Percentiles rank a stretch among this genome's conserved stretches.
Conservation (phyloP, 495 filamentous ascomycete genomes). For the Penicillium cinerascens region DNA sequence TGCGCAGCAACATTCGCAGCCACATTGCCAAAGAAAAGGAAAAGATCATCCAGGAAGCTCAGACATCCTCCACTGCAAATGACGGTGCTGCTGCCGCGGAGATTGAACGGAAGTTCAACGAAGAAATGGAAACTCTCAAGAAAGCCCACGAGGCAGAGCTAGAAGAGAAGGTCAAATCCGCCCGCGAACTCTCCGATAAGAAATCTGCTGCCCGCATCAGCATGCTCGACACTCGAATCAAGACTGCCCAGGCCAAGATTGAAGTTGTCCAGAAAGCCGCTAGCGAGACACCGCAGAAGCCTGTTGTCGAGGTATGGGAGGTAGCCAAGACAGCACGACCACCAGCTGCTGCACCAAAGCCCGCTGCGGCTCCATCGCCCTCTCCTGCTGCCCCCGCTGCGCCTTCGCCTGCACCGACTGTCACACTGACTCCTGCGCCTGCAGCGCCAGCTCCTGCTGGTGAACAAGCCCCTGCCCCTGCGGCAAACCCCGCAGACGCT, state of each 20-base stretch:
- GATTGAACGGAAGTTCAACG: conserved; percentile 48
- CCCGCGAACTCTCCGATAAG: conserved; percentile 50
- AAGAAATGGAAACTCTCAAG: conserved; percentile 61
- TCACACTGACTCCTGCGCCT: not conserved
- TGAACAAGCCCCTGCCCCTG: conserved; percentile 14
- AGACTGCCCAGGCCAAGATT: conserved; percentile 63
- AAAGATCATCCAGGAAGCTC: conserved; percentile 50
- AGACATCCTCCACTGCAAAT: conserved; percentile 7
- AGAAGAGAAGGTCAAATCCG: conserved; percentile 43
- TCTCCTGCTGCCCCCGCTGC: conserved; percentile 27
- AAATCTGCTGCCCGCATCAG: conserved; percentile 69
- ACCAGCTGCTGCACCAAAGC: conserved; percentile 39
- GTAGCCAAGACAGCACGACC: conserved; percentile 67
- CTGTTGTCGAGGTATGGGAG: conserved; percentile 83
- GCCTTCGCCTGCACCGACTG: conserved; percentile 19
- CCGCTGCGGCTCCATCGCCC: conserved; percentile 23
- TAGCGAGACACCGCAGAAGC: conserved; percentile 73
- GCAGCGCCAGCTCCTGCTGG: conserved; percentile 14
- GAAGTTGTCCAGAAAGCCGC: conserved; percentile 76
- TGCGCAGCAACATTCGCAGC: conserved; percentile 63
- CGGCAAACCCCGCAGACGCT: not conserved
- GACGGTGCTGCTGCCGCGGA: conserved; percentile 17
- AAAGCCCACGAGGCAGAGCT: conserved; percentile 45
- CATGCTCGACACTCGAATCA: conserved; percentile 71
- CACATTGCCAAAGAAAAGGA: conserved; percentile 56